Percentiles rank a stretch among this genome's conserved stretches.
Conservation (phyloP, 2,329 filamentous ascomycete species). For the Chlorencoelia australis region DNA sequence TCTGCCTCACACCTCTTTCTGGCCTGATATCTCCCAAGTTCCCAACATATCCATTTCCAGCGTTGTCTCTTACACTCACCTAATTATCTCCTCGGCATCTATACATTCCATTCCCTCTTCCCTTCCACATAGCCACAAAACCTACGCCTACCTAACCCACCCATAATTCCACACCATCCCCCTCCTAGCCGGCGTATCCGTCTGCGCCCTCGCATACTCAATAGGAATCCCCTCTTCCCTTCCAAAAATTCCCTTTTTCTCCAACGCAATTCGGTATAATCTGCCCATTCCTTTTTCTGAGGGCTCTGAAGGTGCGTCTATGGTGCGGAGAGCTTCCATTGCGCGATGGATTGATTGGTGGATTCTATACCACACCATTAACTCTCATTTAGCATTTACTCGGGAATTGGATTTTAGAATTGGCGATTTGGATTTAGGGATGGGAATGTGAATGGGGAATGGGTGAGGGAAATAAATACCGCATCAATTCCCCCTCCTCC, state of each 20-base stretch:
- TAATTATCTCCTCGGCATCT: no score
- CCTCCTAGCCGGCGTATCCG: slow-evolving; percentile 65
- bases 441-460: background rate
- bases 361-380: slow-evolving; percentile 31
- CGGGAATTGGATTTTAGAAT: no score
- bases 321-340: slow-evolving; percentile 69
- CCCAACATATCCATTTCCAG: no score
- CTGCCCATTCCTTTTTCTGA: slow-evolving; percentile 53
- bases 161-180: slow-evolving; percentile 83
- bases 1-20: no score
- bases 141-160: slow-evolving; percentile 63
- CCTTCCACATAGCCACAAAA: no score
- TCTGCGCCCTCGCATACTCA: slow-evolving; percentile 80
- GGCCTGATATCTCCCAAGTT: no score
- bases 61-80: no score
- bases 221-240: slow-evolving; percentile 65
- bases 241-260: slow-evolving; percentile 75
- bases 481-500: slow-evolving; percentile 53
- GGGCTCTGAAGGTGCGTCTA: slow-evolving; percentile 43
- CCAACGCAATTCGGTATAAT: slow-evolving; percentile 79
- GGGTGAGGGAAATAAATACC: background rate
- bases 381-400: background rate
- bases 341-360: slow-evolving; percentile 77
- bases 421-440: background rate
- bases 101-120: no score